A percentile compares a stretch with the other conserved stretches of the same genome.
These are phyloP conservation scores for Colletotrichum costaricense DNA, from an alignment of 2,329 filamentous ascomycete genomes.

Conservation along the genomic window DNA sequence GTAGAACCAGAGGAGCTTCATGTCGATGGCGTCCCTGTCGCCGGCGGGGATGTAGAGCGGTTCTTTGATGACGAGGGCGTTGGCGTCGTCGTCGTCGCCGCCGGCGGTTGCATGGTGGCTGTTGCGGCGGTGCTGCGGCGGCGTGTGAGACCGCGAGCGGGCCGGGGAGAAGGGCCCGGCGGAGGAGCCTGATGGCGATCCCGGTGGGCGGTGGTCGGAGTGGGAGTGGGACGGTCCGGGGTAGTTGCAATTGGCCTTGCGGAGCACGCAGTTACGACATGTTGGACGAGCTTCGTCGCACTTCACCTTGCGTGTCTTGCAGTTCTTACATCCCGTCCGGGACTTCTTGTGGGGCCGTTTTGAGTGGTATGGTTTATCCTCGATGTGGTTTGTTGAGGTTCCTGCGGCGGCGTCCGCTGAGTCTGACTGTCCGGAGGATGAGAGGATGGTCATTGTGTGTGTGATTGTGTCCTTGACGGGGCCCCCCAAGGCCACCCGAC, in stretches of 20 bases:
- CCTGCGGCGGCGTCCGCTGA: neutral
- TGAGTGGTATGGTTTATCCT: conserved; percentile 48
- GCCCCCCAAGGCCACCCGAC: neutral
- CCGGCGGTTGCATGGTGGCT: neutral
- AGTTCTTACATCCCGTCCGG: conserved; percentile 63
- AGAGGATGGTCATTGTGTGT: conserved; percentile 26
- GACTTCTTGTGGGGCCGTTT: conserved; percentile 69
- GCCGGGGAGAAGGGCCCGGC: conserved; percentile 13
- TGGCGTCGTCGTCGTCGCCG: conserved; percentile 6
- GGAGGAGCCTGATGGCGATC: conserved; percentile 21
- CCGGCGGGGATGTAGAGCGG: conserved; percentile 43
- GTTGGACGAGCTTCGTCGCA: conserved; percentile 63
- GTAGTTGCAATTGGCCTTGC: conserved; percentile 62
- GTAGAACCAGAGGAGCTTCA: conserved; percentile 68
- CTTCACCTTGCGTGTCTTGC: conserved; percentile 67
- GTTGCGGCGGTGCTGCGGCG: neutral
- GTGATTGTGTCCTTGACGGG: conserved; percentile 2
- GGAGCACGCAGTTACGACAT: conserved; percentile 61
- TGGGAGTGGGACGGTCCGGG: conserved; percentile 39
- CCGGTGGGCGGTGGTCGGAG: conserved; percentile 5
- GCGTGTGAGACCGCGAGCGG: conserved; percentile 12
- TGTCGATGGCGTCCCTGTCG: conserved; percentile 52
- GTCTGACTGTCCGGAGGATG: conserved; percentile 12
- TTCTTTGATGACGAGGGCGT: conserved; percentile 37
- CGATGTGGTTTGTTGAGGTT: neutral